Evolutionary conservation across 2,329 filamentous ascomycete genomes (phyloP), one percentile per base, ranked within the genome.

Genomic region (Chrysosporium keratinophilum): DNA sequence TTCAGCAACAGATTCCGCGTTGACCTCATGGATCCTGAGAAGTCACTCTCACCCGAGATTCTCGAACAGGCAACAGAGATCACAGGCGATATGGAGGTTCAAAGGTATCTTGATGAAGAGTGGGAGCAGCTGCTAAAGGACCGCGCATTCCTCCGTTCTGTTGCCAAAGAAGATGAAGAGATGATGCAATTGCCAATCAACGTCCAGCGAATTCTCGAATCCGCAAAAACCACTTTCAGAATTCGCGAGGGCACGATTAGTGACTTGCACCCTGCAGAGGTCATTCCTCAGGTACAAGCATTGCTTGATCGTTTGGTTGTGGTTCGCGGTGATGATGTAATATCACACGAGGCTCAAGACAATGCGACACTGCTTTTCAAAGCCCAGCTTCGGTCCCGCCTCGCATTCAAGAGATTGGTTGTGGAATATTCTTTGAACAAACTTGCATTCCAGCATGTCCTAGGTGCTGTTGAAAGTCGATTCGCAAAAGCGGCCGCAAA

Each of bases 311-410:
- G 83, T 19, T 81, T 98, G 66, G 76, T 88, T 44, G 84, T 96
- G 60, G 89, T 98, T 59, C 88, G 89, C 60, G 93, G 93, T 58
- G 76, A 81, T 1, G 94, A 98, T 67, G 69, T 75, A 0, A 82
- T 98, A 54, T 96, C 93, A 0, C 68, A 74, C 43, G 91, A 98
- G 70, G 93, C 91, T 6, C 88, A 99, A 62, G 73, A 81, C 47
- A 96, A 87, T 63, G 87, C 94, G 2, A 96, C 90, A 0, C 78
- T 94, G 55, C 77, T 98, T 10, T 89, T 96, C 79, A 97, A 96
- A 75, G 87, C 88, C 11, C 84, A 95, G 64, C 72, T 97, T 54
- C 86, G 93, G 47, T 95, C 90, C 34, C 83, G 88, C 50, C 77
- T 98, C 54, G 87, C 93, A 0, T 98, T 89, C 80, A 95, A 95